Evolutionary conservation across 495 filamentous ascomycete species (phyloP).

Genomic region (Staphylotrichum longicolle): DNA sequence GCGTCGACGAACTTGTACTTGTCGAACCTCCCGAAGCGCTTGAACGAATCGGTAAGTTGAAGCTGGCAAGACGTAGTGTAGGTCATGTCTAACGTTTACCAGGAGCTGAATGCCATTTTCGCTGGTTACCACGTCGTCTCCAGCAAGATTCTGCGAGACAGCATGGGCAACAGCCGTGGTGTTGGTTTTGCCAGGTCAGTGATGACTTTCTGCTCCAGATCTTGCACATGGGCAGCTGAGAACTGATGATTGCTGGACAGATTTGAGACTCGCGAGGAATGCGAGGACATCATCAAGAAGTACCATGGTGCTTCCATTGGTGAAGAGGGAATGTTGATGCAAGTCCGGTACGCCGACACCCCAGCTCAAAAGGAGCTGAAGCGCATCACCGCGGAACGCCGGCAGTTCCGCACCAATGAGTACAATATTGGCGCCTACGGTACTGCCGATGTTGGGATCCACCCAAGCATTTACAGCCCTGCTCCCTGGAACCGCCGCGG

Average conservation of each 20-base stretch:
- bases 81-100: slow-evolving; percentile 20
- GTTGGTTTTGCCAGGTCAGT: slow-evolving; percentile 94
- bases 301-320: slow-evolving; percentile 73
- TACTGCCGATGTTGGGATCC: slow-evolving; percentile 51
- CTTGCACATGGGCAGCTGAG: background rate
- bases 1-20: slow-evolving; percentile 93
- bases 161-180: slow-evolving; percentile 86
- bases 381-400: slow-evolving; percentile 85
- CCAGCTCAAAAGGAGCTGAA: slow-evolving; percentile 95
- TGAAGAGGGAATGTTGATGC: slow-evolving; percentile 72
- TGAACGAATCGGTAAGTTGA: slow-evolving; percentile 75
- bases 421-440: slow-evolving; percentile 72
- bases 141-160: slow-evolving; percentile 87
- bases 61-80: background rate
- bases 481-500: slow-evolving; percentile 35
- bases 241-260: slow-evolving; percentile 46
- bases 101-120: slow-evolving; percentile 78
- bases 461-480: slow-evolving; percentile 44
- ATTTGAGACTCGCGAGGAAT: slow-evolving; percentile 83
- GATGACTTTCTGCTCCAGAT: slow-evolving; percentile 1
- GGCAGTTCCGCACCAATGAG: slow-evolving; percentile 90
- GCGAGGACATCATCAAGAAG: slow-evolving; percentile 77
- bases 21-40: slow-evolving; percentile 85
- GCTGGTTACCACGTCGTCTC: slow-evolving; percentile 80
- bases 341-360: slow-evolving; percentile 96